phyloP scores from a whole-genome alignment of 208 protist species.

The Acanthamoeba royreba region DNA sequence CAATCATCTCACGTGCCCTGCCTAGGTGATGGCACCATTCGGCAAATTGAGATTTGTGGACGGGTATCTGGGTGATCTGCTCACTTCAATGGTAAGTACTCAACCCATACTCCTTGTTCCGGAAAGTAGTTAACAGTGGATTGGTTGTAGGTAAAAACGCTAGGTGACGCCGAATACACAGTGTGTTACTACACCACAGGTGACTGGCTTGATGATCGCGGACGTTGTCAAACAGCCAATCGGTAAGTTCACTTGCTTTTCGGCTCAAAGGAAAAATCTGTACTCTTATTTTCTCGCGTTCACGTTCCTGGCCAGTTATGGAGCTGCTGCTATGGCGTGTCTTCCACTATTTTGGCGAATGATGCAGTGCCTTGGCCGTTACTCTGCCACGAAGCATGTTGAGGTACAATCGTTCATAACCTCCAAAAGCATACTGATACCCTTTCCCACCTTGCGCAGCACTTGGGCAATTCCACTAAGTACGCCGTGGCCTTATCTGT shows the following conservation, averaged over 20 bases:
- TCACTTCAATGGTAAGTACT: conserved; percentile 56
- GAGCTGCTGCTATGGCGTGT: conserved; percentile 40
- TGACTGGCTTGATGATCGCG: not conserved
- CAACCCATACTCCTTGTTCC: no score
- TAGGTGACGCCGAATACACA: conserved; percentile 60
- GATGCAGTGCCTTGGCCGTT: conserved; percentile 58
- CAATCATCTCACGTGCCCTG: not conserved
- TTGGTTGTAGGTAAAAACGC: conserved; percentile 49
- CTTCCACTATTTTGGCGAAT: conserved; percentile 59
- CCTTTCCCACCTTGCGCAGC: no score
- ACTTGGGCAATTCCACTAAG: conserved; percentile 56
- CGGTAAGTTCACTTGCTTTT: not conserved
- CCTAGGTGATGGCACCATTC: conserved; percentile 42
- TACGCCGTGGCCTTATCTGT: conserved; percentile 58
- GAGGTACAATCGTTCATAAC: not conserved
- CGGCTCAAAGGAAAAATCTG: no score
- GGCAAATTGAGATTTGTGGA: conserved; percentile 52
- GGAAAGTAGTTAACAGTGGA: no score
- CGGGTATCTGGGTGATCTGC: conserved; percentile 52
- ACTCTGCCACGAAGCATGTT: conserved; percentile 12
- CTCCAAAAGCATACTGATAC: no score
- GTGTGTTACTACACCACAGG: conserved; percentile 57
- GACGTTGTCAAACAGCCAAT: not conserved
- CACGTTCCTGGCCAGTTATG: no score
- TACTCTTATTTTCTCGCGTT: not conserved